Percentiles rank a stretch among this genome's conserved stretches.
These are phyloP conservation scores for Trichosanthes cucumerina DNA, from an alignment of 306 rosid species.

Conservation along the genomic window DNA sequence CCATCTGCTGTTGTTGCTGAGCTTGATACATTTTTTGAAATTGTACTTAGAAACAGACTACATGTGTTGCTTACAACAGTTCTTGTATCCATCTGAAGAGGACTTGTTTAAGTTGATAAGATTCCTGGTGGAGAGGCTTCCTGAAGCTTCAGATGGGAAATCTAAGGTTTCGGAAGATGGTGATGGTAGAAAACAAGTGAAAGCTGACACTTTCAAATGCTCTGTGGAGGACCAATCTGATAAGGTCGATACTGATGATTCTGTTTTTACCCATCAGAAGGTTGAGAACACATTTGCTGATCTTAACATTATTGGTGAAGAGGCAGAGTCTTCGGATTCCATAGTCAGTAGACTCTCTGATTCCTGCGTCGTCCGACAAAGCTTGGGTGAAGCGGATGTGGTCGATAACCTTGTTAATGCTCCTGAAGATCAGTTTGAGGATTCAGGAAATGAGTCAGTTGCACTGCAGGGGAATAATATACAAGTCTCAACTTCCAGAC, in stretches of 20 bases:
- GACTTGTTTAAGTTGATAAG: slow-evolving; percentile 37
- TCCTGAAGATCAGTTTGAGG: slow-evolving; percentile 13
- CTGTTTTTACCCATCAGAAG: slow-evolving; percentile 15
- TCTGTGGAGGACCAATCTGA: slow-evolving; percentile 18
- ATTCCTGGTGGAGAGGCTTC: slow-evolving; percentile 50
- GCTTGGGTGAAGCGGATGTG: slow-evolving; percentile 11
- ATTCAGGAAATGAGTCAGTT: slow-evolving; percentile 13
- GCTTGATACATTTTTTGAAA: slow-evolving; percentile 22
- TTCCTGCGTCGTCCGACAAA: background rate
- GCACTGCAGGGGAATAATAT: slow-evolving; percentile 16
- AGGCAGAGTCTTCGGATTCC: slow-evolving; percentile 10
- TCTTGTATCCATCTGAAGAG: slow-evolving; percentile 67
- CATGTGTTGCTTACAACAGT: slow-evolving; percentile 54
- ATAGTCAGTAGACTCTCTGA: slow-evolving; percentile 8
- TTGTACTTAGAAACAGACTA: slow-evolving; percentile 37
- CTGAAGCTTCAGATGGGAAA: slow-evolving; percentile 27
- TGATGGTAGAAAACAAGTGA: slow-evolving; percentile 13
- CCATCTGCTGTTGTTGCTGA: slow-evolving; percentile 15
- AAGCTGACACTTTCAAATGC: slow-evolving; percentile 15
- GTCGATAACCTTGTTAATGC: slow-evolving; percentile 11
- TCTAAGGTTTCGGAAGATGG: slow-evolving; percentile 6
- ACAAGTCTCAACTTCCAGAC: background rate
- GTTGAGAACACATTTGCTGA: slow-evolving; percentile 21
- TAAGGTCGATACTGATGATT: slow-evolving; percentile 10
- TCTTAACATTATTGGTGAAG: slow-evolving; percentile 29